A percentile compares a stretch with the other conserved stretches of the same genome.
Evolutionary conservation across 257 asterid genomes (phyloP).

Genomic region (Solanum corneliomulleri): DNA sequence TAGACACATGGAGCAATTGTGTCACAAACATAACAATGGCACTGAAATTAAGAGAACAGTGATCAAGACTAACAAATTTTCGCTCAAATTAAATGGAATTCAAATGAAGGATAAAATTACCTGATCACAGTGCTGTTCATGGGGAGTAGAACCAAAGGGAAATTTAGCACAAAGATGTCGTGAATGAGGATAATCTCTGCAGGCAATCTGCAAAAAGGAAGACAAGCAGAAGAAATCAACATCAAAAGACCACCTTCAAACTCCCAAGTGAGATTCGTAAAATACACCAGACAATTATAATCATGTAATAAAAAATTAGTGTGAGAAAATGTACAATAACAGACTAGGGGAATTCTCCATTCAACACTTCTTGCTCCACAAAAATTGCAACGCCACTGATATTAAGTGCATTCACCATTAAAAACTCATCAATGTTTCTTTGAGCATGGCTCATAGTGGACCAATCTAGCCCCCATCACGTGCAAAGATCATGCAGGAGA

Average conservation of each 20-base stretch:
- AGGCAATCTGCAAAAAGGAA: conserved; percentile 51
- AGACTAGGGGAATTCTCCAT: not conserved
- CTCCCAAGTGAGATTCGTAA: not conserved
- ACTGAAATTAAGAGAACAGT: conserved; percentile 39
- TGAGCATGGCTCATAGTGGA: not conserved
- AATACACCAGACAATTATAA: not conserved
- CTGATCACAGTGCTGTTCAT: conserved; percentile 50
- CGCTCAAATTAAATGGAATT: not conserved
- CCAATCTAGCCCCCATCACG: not conserved
- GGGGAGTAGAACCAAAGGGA: conserved; percentile 54
- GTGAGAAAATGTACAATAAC: not conserved
- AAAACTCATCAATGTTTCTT: not conserved
- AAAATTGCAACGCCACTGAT: not conserved
- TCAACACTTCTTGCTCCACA: not conserved
- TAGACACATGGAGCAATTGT: conserved; percentile 70
- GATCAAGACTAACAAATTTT: conserved; percentile 6
- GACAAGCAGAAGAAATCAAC: not conserved
- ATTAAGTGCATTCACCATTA: not conserved
- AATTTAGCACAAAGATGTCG: conserved; percentile 74
- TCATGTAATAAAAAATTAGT: not conserved
- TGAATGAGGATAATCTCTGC: conserved; percentile 92
- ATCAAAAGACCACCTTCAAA: not conserved
- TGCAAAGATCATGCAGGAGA: not conserved
- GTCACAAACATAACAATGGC: conserved; percentile 95
- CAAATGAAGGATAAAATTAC: conserved; percentile 22